Evolutionary conservation across 345 rosid genomes (phyloP), one percentile per base, ranked within the genome.

Genomic region (Psidium friedrichsthalianum): DNA sequence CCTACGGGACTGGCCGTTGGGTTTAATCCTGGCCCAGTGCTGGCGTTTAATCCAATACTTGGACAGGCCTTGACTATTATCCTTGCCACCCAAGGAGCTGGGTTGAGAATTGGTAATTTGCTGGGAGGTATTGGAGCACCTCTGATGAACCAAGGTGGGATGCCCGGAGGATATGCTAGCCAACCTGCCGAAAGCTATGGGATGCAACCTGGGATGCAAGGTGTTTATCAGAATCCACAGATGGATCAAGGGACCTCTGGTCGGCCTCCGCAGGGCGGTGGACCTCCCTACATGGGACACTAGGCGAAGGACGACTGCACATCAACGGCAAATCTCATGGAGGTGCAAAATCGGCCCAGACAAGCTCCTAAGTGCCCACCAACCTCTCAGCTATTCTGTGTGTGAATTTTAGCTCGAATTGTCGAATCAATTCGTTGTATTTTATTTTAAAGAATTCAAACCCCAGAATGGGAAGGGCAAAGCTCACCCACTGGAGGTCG

Each of bases 51-150:
- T 85, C 93, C 93, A 20, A n/a, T 89, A 14, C 86, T 91, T 85
- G 91, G 93, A 18, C 93, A 90, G 86, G 93, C 91, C 12, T 69
- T 91, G 87, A 86, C 93, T 27, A 91, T 91, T 25, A 84, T 91
- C 85, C 88, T 91, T 56, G 88, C 91, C 24, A 59, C 90, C 59
- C 92, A 88, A 51, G 91, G 91, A 84, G 89, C 89, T 84, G 92
- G 92, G 32, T 51, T 90, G 83, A 89, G 92, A 22, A 82, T 90
- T 57, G 90, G 90, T 54, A 89, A 88, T 83, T 85, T 88, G 87
- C 82, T 89, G 49, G 90, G 90, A 59, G 87, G 88, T 21, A 64
- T 88, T 21, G 90, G 90, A 27, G 87, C 74, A 36, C 85, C 87
- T 29, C 85, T 86, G 8, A 84, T 87, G 83, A 88, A 88, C 86